These are phyloP conservation scores for Chlorencoelia australis DNA, from an alignment of 2,329 filamentous ascomycete species.

Conservation along the genomic window DNA sequence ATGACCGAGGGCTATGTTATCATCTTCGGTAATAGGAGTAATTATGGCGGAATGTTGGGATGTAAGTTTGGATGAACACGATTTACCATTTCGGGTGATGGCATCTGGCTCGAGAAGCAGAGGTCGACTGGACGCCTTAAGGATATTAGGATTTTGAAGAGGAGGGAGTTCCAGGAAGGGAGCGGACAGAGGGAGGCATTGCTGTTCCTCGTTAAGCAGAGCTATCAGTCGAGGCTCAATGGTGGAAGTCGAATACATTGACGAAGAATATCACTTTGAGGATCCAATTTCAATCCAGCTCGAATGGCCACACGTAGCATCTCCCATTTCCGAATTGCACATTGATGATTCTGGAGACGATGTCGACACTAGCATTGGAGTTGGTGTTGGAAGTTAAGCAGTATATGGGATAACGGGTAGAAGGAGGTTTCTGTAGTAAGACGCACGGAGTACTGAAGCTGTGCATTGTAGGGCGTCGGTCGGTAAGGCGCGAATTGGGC, in stretches of 20 bases:
- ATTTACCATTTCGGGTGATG: constrained; percentile 21
- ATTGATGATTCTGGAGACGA: too few species aligned
- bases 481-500: too few species aligned
- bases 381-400: too few species aligned
- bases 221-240: constrained; percentile 60
- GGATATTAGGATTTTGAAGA: constrained; percentile 38
- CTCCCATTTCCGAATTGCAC: too few species aligned
- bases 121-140: constrained; percentile 33
- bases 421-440: too few species aligned
- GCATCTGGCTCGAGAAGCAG: constrained; percentile 43
- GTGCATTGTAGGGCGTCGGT: too few species aligned
- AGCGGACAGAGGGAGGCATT: constrained; percentile 22
- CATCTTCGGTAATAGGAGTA: constrained; percentile 20
- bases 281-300: too few species aligned
- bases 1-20: constrained; percentile 17
- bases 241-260: constrained; percentile 32
- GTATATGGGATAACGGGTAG: too few species aligned
- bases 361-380: too few species aligned
- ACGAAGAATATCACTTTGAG: too few species aligned
- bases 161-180: constrained; percentile 44
- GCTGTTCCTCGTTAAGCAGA: constrained; percentile 47
- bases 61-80: constrained; percentile 9
- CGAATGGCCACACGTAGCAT: too few species aligned
- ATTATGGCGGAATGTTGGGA: constrained; percentile 13
- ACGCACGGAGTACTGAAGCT: too few species aligned